Percentiles rank a stretch among this genome's conserved stretches.
Conservation (phyloP, 1,284 basidiomycete species). For the Puccinia hordei region DNA sequence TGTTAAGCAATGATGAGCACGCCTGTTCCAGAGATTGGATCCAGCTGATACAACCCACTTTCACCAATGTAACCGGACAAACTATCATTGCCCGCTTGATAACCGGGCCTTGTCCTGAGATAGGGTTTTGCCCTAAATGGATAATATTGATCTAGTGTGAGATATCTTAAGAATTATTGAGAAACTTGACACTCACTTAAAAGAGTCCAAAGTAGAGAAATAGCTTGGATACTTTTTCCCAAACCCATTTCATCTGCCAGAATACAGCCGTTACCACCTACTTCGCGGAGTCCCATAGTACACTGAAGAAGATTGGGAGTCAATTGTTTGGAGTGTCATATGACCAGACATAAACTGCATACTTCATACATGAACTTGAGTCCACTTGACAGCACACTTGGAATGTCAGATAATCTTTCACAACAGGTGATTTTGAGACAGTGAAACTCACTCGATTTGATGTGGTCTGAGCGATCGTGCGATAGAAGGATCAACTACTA, state of each 20-base stretch:
- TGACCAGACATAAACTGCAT: constrained; percentile 1
- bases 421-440: constrained; percentile 55
- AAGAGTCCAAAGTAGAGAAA: constrained; percentile 82
- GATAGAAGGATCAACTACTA: constrained; percentile 91
- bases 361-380: constrained; percentile 82
- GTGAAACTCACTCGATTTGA: constrained; percentile 72
- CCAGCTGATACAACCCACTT: constrained; percentile 54
- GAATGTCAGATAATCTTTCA: constrained; percentile 13
- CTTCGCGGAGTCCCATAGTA: constrained; percentile 87
- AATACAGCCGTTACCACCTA: constrained; percentile 83
- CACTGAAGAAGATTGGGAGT: constrained; percentile 60
- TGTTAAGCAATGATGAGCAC: neutral
- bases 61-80: constrained; percentile 88
- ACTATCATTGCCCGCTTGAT: constrained; percentile 76
- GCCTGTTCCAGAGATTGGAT: neutral
- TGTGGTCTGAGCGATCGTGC: constrained; percentile 78
- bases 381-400: constrained; percentile 18
- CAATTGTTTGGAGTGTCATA: neutral
- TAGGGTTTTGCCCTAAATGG: constrained; percentile 44
- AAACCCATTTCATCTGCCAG: constrained; percentile 91
- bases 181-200: constrained; percentile 67
- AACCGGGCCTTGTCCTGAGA: constrained; percentile 59
- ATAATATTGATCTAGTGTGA: neutral
- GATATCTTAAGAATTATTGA: neutral
- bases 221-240: constrained; percentile 85